Base-by-base conservation (phyloP, 2,329 filamentous ascomycete genomes). In the Xylariaceae sp. region DNA sequence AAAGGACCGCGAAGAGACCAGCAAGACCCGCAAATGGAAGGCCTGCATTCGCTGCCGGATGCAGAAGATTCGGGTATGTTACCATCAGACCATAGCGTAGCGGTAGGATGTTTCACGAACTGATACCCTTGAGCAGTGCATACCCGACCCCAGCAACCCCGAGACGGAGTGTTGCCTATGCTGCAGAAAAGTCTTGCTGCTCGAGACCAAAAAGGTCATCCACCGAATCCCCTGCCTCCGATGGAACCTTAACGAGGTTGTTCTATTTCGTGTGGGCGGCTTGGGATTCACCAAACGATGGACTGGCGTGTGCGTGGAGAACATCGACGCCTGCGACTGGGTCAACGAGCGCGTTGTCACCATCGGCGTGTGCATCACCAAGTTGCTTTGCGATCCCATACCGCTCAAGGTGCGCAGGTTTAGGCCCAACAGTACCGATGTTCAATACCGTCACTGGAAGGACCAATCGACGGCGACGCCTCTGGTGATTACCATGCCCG, bases 41-140 rank as follows among this genome's bases (percentile, higher is more conserved):
- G 75, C 75, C 0, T 78, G 76, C 48, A 63, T 77, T 12, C 69
- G 75, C 9, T 78, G 75, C 59, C 70, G 72, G 35, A 72, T 72
- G 53, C 75, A 78, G 58, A 73, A 73, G 12, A 67, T 74, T 48
- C 68, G 70, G 27, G 76, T 77, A 69, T 60, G 74, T 67, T 46
- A 43, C 34, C 27, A n/a, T 31, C 12, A 39, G 26, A 35, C n/a
- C 12, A 27, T 47, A n/a, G 32, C 27, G 29, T 44, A 46, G 12
- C 29, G 19, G 8, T 34, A 39, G 32, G 45, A 47, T 47, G 59
- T 53, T 19, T 41, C 54, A 57, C 49, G 50, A 39, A 37, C 50
- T 56, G 27, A 60, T 41, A 30, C 51, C 35, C 34, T 30, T 50
- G 11, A 50, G 37, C 12, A 78, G 75, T 79, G 76, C 58, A 47